Evolutionary conservation across 768 basidiomycete species (phyloP).

Genomic region (Sistotremastrum niveocremeum): DNA sequence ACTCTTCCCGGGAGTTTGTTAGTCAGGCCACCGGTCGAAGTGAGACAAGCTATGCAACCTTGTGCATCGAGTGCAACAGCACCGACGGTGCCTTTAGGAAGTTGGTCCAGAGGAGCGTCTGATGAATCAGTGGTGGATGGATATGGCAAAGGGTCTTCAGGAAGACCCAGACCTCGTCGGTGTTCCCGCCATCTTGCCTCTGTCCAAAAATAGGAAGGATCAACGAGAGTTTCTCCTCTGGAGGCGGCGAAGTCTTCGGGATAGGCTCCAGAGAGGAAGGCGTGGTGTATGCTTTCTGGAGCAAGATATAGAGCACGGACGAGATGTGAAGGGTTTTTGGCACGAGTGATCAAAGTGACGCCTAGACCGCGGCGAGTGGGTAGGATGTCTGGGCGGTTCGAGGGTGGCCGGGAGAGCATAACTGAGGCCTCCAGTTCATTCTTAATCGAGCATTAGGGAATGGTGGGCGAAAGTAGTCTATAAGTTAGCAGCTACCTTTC

Average conservation of each 20-base stretch:
- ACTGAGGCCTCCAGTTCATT: constrained; percentile 74
- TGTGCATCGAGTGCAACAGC: constrained; percentile 66
- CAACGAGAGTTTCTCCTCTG: constrained; percentile 45
- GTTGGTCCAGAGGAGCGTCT: constrained; percentile 32
- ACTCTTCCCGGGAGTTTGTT: constrained; percentile 75
- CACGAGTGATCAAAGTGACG: constrained; percentile 49
- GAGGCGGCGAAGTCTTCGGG: constrained; percentile 41
- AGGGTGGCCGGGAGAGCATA: constrained; percentile 69
- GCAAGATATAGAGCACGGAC: constrained; percentile 57
- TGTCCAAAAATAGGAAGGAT: constrained; percentile 71
- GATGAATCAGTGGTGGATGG: constrained; percentile 10
- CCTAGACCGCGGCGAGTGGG: constrained; percentile 47
- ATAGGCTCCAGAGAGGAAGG: constrained; percentile 52
- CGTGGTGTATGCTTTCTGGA: constrained; percentile 48
- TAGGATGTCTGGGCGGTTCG: constrained; percentile 46
- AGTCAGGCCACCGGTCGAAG: constrained; percentile 72
- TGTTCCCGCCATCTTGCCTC: constrained; percentile 66
- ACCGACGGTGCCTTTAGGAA: constrained; percentile 72
- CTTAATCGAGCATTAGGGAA: constrained; percentile 20
- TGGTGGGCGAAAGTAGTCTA: not conserved
- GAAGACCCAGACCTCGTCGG: constrained; percentile 55
- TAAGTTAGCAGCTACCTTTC: constrained; percentile 43
- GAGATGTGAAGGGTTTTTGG: constrained; percentile 62
- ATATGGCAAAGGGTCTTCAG: constrained; percentile 45
- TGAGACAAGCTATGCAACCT: constrained; percentile 60